Evolutionary conservation across 768 basidiomycete species (phyloP).

Genomic region (Galerina sulciceps): DNA sequence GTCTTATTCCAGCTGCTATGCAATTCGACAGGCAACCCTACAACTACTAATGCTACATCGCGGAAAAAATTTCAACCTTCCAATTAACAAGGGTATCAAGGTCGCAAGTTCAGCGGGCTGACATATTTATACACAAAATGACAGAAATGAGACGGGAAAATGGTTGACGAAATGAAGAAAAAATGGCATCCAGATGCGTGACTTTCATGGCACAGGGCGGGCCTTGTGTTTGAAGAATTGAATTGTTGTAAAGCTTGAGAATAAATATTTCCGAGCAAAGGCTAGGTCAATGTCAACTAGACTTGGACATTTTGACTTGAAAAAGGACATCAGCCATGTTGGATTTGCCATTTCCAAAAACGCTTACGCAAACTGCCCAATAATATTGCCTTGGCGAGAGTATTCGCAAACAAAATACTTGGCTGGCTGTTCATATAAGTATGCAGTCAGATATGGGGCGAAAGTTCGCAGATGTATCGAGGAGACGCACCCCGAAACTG

Average conservation of each 20-base stretch:
- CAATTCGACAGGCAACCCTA: neutral
- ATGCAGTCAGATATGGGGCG: neutral
- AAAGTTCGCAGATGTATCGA: neutral
- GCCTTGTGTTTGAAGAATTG: neutral
- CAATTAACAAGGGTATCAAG: neutral
- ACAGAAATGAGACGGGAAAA: neutral
- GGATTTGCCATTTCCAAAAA: neutral
- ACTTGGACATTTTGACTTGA: slow-evolving; percentile 50
- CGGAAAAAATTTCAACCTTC: too few relatives aligned
- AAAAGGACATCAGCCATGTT: neutral
- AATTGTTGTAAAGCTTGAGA: neutral
- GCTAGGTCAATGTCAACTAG: slow-evolving; percentile 23
- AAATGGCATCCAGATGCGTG: slow-evolving; percentile 12
- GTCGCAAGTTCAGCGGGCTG: neutral
- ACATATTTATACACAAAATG: neutral
- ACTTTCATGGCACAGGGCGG: neutral
- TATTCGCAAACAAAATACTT: slow-evolving; percentile 76
- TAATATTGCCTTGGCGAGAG: slow-evolving; percentile 63
- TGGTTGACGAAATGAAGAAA: neutral
- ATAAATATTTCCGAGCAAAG: slow-evolving; percentile 9
- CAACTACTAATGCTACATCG: neutral
- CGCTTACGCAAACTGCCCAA: slow-evolving; percentile 63
- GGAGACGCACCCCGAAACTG: slow-evolving; percentile 53
- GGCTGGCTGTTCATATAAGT: slow-evolving; percentile 42
- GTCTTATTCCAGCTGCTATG: slow-evolving; percentile 12